These are phyloP conservation scores for Chaetomium sp. DNA, from an alignment of 2,329 filamentous ascomycete genomes.

Conservation along the genomic window DNA sequence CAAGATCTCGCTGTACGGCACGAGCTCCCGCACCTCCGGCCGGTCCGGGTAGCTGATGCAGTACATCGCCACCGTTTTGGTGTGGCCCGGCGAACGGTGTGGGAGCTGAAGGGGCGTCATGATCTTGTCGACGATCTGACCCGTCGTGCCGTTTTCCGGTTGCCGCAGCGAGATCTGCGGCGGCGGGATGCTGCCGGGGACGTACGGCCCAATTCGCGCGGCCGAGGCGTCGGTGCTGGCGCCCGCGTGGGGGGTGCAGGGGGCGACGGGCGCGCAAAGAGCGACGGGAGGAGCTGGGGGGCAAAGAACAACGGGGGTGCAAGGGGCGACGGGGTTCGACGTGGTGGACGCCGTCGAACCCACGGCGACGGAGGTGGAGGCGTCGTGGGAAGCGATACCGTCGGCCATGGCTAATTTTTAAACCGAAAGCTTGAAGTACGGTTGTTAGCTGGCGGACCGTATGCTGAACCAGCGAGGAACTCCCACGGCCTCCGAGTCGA, in stretches of 20 bases:
- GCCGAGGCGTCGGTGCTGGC: background rate
- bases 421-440: background rate
- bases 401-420: background rate
- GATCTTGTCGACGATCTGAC: background rate
- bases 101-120: background rate
- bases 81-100: background rate
- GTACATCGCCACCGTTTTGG: background rate
- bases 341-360: background rate
- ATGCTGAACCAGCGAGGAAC: too few relatives aligned
- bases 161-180: background rate
- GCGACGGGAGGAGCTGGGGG: too few relatives aligned
- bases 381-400: background rate
- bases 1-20: background rate
- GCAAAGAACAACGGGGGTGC: too few relatives aligned
- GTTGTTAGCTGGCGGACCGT: background rate
- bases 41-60: background rate
- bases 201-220: background rate
- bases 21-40: background rate
- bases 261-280: background rate
- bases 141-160: background rate
- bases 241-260: background rate
- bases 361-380: background rate
- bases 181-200: background rate
- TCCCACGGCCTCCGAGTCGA: too few relatives aligned
- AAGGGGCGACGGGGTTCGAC: too few relatives aligned